Conservation (phyloP, 192 early-diverging fungal genomes). For the Backusella circina region DNA sequence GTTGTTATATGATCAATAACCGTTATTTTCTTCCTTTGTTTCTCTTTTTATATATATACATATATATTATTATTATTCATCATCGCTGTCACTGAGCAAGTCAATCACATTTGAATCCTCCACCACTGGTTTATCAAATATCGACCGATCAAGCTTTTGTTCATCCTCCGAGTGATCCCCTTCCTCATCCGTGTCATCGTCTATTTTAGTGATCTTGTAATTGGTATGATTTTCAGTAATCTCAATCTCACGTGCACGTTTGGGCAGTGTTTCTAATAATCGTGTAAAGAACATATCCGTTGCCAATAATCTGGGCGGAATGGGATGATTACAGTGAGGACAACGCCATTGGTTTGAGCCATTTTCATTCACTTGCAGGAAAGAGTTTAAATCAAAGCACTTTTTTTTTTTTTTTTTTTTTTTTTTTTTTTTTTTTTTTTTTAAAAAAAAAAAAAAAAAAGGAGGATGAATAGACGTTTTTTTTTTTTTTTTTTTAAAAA, state of each 20-base stretch:
- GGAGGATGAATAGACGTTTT: too few species aligned
- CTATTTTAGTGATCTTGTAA: not conserved
- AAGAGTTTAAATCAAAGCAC: constrained; percentile 22
- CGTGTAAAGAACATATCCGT: constrained; percentile 10
- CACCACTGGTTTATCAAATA: not conserved
- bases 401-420: not conserved
- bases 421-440: not conserved
- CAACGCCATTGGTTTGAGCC: constrained; percentile 12
- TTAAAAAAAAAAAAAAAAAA: too few species aligned
- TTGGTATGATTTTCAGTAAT: not conserved
- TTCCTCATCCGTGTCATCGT: not conserved
- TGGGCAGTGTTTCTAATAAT: constrained; percentile 2
- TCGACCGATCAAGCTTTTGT: not conserved
- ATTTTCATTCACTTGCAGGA: constrained; percentile 6
- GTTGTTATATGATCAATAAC: too few species aligned
- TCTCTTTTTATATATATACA: not conserved
- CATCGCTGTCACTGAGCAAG: constrained; percentile 17
- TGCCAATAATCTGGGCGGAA: not conserved
- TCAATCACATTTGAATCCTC: not conserved
- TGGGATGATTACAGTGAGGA: constrained; percentile 19
- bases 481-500: not conserved
- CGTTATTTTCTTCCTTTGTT: too few species aligned
- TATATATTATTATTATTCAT: not conserved
- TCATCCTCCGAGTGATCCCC: not conserved
- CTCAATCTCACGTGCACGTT: constrained; percentile 12